phyloP scores from a whole-genome alignment of 108 stramenopile species.

The Nitzschia inconspicua region DNA sequence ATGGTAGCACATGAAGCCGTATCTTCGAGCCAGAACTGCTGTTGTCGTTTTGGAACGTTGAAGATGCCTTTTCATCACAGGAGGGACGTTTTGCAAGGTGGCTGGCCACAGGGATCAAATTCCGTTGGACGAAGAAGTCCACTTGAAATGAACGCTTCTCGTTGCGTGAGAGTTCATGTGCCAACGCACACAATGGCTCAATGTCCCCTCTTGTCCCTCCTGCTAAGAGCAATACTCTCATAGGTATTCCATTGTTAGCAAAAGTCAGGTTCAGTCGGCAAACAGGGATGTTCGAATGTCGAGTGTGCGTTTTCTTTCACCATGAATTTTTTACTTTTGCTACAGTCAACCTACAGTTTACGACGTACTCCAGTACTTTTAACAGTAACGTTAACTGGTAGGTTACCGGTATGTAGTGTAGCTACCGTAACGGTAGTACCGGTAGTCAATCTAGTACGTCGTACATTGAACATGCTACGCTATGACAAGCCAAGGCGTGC shows the following conservation, averaged over 20 bases:
- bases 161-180: conserved; percentile 6
- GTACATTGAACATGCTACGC: too few species aligned
- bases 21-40: not conserved
- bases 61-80: not conserved
- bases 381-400: too few species aligned
- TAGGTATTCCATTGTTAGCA: not conserved
- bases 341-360: too few species aligned
- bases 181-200: conserved; percentile 14
- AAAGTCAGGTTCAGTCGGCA: not conserved
- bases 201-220: conserved; percentile 24
- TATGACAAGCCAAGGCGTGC: too few species aligned
- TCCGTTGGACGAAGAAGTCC: conserved; percentile 18
- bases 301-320: too few species aligned
- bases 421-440: too few species aligned
- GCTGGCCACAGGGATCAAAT: not conserved
- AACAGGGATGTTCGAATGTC: too few species aligned
- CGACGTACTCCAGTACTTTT: too few species aligned
- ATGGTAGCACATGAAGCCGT: conserved; percentile 14
- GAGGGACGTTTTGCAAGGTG: not conserved
- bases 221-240: conserved; percentile 15
- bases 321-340: too few species aligned
- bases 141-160: not conserved
- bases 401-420: too few species aligned
- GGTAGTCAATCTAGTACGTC: too few species aligned
- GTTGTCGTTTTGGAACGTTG: not conserved